Evolutionary conservation across 805 yeast species (phyloP), one percentile per base, ranked within the genome.

Genomic region (Danielozyma ontarioensis): DNA sequence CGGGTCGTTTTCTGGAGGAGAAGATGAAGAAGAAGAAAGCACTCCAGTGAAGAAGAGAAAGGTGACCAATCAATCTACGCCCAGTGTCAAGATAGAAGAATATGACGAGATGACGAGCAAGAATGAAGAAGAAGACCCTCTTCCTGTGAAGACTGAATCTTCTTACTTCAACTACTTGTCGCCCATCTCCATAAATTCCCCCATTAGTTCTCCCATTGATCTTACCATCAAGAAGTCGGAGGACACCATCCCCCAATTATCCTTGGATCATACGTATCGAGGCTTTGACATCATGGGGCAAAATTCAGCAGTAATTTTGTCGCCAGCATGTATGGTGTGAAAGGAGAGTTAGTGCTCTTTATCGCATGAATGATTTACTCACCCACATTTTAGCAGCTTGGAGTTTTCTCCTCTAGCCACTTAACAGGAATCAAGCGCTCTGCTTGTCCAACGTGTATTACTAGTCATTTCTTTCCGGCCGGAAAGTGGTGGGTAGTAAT

Each of bases 121-220:
- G 22, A 10, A 19, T 19, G 22, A 19, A 10, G 22, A 19, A 6
- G 22, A 19, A 10, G 22, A 19, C 10, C 22, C 10, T 19, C 22
- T 19, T 6, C 22, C 10, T 6, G 22, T 19, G 8, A 19, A 19
- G 22, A 19, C 6, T 10, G 22, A 19, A 10, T n/a, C n/a, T n/a
- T 19, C 35, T 19, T 57, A 48, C 43, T 58, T 46, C 44, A 61
- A 57, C 51, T 65, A 63, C 42, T 53, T 64, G 35, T 62, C 69
- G n/a, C 72, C 72, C 13, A 61, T 64, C 19, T 63, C 69, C 28
- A 62, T 64, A 33, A 55, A 59, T 41, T 59, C 67, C 1, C 65
- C 70, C 8, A 44, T 51, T 22, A 59, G 53, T 44, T 61, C 69
- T 3, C 70, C 71, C 13, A 50, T 61, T 29, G 63, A 64, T 40